Percentiles rank a stretch among this genome's conserved stretches.
phyloP scores from a whole-genome alignment of 176 grass and related monocot species.

The Poa pratensis region DNA sequence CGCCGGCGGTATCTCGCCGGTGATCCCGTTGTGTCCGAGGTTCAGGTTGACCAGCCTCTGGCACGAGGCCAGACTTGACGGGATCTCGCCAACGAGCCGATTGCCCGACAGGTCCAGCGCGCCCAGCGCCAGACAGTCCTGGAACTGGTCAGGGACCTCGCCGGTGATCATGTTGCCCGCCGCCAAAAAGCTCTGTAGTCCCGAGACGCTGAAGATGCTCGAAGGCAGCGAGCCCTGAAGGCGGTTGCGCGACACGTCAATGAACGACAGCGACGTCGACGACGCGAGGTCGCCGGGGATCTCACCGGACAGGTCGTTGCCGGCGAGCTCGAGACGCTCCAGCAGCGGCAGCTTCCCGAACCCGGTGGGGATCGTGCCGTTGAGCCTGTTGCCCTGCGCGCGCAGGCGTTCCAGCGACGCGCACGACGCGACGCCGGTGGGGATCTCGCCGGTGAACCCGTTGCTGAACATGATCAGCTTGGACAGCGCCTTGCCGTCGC shows the following conservation, averaged over 20 bases:
- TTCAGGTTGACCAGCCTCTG: slow-evolving; percentile 82
- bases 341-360: slow-evolving; percentile 77
- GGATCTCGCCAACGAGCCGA: slow-evolving; percentile 58
- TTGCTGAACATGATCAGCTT: slow-evolving; percentile 98
- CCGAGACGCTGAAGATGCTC: slow-evolving; percentile 60
- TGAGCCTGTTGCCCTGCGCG: slow-evolving; percentile 83
- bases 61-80: slow-evolving; percentile 76
- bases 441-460: slow-evolving; percentile 70
- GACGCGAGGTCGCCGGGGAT: slow-evolving; percentile 74
- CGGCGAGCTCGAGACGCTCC: slow-evolving; percentile 78
- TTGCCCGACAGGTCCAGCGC: slow-evolving; percentile 91
- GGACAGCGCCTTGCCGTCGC: slow-evolving; percentile 58
- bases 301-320: slow-evolving; percentile 78
- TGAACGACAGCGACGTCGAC: slow-evolving; percentile 80
- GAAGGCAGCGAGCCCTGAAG: slow-evolving; percentile 73
- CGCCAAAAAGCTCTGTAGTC: slow-evolving; percentile 83
- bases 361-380: slow-evolving; percentile 64
- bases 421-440: slow-evolving; percentile 65
- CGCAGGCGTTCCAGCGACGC: slow-evolving; percentile 76
- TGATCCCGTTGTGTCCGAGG: slow-evolving; percentile 61
- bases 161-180: slow-evolving; percentile 80
- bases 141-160: slow-evolving; percentile 82
- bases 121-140: slow-evolving; percentile 79
- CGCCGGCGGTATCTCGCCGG: slow-evolving; percentile 65
- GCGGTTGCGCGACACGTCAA: slow-evolving; percentile 80